These are phyloP conservation scores for Ophiosphaerella narmari DNA, from an alignment of 2,329 filamentous ascomycete species.

Conservation along the genomic window DNA sequence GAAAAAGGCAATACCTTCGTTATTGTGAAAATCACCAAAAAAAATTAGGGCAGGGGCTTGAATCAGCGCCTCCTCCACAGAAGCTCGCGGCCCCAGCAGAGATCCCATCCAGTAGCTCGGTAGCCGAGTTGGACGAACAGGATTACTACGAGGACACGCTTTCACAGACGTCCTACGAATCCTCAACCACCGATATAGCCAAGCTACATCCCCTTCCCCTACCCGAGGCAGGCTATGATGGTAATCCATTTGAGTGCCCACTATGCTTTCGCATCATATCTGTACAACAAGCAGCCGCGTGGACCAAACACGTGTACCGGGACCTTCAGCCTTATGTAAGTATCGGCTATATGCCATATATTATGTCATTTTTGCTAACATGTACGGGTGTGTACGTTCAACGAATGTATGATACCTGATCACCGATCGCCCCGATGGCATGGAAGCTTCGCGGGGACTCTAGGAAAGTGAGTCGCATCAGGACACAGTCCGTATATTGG, in stretches of 20 bases:
- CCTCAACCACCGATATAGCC: conserved; percentile 14
- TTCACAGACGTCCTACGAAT: conserved; percentile 34
- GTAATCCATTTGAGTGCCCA: conserved; percentile 37
- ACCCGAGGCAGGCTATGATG: conserved; percentile 22
- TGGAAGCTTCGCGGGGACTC: too few species aligned
- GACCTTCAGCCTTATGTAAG: conserved; percentile 26
- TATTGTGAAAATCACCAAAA: conserved; percentile 36
- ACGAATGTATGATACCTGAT: conserved; percentile 18
- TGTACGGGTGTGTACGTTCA: conserved; percentile 13
- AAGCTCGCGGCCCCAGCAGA: not conserved
- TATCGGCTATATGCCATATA: not conserved
- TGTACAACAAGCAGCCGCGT: conserved; percentile 10
- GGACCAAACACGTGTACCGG: conserved; percentile 27
- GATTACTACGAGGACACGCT: conserved; percentile 18
- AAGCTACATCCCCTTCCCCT: conserved; percentile 24
- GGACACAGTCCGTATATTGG: too few species aligned
- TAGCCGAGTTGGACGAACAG: conserved; percentile 4
- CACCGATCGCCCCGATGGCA: too few species aligned
- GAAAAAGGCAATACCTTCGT: conserved; percentile 34
- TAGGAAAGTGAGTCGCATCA: too few species aligned
- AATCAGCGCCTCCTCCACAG: not conserved
- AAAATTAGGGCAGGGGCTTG: conserved; percentile 21
- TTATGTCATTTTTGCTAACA: not conserved
- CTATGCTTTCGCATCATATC: conserved; percentile 30
- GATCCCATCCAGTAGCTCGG: not conserved